Evolutionary conservation across 768 basidiomycete genomes (phyloP), one percentile per base, ranked within the genome.

Genomic region (Termitomyces sp.): DNA sequence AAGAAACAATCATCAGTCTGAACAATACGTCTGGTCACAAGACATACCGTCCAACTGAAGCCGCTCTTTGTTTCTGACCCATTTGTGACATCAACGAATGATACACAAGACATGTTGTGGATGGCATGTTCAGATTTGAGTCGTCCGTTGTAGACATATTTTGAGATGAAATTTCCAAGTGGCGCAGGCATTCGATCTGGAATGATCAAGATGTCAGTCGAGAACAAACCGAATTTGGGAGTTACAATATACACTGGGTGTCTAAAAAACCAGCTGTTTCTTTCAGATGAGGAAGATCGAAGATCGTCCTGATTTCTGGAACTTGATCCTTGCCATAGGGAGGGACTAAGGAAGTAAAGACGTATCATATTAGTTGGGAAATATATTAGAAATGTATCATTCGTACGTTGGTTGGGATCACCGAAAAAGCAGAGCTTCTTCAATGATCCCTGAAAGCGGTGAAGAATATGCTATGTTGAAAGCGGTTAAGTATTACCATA

Each of bases 361-460:
- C 44, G 52, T 41, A 5, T 16, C n/a, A n/a, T n/a, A n/a, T 23
- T 15, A 50, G 36, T 27, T 10, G 7, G 6, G 13, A 44, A 11
- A 25, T 31, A 16, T 35, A 23, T 11, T 29, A 23, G 3, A 5
- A 20, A 32, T 16, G 20, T 36, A 27, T 43, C 33, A 50, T 60
- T 7, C 76, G 44, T 64, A 80, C 82, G 66, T 66, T 83, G 82
- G 41, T 75, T 72, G 0, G 79, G 79, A 63, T 83, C 81, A 0
- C 81, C 80, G 44, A 82, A 79, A 60, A 78, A 80, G 56, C 77
- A 80, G 18, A 80, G 65, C 56, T 79, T 80, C 40, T 70, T 61
- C 23, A 82, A 62, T 0, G 60, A 57, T 7, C 61, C 52, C 10
- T 63, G 59, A 58, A 78, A 78, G 31, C 68, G 70, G 54, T 71